These are phyloP conservation scores for Suhomyces vadensis DNA, from an alignment of 805 yeast genomes.

Conservation along the genomic window DNA sequence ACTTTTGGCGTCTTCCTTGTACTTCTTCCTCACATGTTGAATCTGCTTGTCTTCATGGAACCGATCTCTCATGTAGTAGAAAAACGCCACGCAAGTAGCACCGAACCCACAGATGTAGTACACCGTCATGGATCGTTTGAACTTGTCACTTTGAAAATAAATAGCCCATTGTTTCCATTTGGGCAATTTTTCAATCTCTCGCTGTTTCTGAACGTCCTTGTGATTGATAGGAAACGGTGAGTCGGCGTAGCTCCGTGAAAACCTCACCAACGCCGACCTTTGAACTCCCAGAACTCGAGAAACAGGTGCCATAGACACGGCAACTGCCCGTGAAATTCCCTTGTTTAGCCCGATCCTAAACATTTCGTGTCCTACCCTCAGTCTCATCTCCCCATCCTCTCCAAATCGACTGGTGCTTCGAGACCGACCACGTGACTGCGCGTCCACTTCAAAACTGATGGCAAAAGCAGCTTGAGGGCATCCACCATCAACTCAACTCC, in stretches of 20 bases:
- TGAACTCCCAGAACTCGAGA: not conserved
- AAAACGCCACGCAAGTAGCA: conserved; percentile 57
- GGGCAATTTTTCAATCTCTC: conserved; percentile 31
- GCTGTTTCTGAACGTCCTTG: conserved; percentile 28
- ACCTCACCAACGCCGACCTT: not conserved
- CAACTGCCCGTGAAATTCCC: not conserved
- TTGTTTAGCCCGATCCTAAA: not conserved
- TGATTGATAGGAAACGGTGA: conserved; percentile 40
- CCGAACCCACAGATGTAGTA: conserved; percentile 62
- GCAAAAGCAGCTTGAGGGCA: conserved; percentile 2
- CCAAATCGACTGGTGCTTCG: not conserved
- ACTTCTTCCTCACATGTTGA: conserved; percentile 41
- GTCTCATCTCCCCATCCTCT: not conserved
- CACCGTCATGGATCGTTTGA: conserved; percentile 60
- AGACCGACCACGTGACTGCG: not conserved
- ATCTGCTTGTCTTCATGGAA: conserved; percentile 65
- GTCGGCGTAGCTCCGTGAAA: conserved; percentile 15
- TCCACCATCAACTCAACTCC: conserved; percentile 1
- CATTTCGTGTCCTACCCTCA: not conserved
- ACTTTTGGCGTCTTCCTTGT: conserved; percentile 30
- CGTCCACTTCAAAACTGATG: conserved; percentile 6
- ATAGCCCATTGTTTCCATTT: conserved; percentile 41
- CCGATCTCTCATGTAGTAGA: conserved; percentile 64
- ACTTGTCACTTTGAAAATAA: conserved; percentile 52
- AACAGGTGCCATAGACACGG: not conserved